Base-by-base conservation (phyloP, 352 stramenopile species). In the Pythium phragmitis region DNA sequence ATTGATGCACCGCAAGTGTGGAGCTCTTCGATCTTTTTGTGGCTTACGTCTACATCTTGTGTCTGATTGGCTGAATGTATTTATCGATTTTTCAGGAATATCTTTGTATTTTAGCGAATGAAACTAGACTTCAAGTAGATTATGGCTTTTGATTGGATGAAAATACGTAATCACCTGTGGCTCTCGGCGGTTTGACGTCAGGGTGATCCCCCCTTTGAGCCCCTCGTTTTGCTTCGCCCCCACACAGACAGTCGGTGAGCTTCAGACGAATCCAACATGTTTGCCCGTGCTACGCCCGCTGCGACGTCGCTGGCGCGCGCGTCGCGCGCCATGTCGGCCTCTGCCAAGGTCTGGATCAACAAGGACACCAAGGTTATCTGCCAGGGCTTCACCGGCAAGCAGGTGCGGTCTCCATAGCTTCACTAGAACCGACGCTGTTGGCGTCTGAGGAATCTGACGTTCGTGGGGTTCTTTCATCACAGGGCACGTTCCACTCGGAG, bases 301-400 rank as follows among this genome's bases (percentile, higher is more conserved):
- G 67, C 67, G 65, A 84, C 76, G 72, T 79, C 73, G 39, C 56
- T 77, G 47, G 68, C 68, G 60, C 68, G 47, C 60, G 60, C 63
- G 34, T 63, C 74, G 59, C 87, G 85, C 78, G 72, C 70, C 68
- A 93, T 96, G 87, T 98, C 94, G 51, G 85, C 96, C n/a, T 98
- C 91, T 34, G 97, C 97, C 70, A 98, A 98, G 67, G 98, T 99
- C 48, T 99, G 97, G 97, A 93, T 99, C 61, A 96, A 99, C 84
- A 99, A 99, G 85, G 92, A 99, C 80, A 99, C 98, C 39, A 96
- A 95, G 64, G 97, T 99, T 34, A 99, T 99, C 73, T 98, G 96
- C 76, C 98, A 99, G 82, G 98, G 98, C 54, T 99, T 99, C 77
- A 99, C 98, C 51, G 98, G 98, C 72, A 99, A 99, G 81, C 96